Evolutionary conservation across 2,329 filamentous ascomycete genomes (phyloP).

Genomic region (Alternaria metachromatica): DNA sequence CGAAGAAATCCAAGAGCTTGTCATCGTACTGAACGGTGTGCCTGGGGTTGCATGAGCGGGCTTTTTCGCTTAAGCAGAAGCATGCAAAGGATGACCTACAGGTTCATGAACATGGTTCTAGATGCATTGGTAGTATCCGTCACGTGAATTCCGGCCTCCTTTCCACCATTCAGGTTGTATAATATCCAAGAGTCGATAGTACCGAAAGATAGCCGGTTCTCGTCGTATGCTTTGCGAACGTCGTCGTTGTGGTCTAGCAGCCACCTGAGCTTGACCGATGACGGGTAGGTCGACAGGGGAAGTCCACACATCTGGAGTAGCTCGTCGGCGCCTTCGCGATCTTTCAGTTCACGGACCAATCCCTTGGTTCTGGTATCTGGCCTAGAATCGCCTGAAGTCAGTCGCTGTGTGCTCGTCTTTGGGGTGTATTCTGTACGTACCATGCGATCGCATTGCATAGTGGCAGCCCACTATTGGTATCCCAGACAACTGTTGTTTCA

Average conservation of each 20-base stretch:
- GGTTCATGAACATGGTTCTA: conserved; percentile 93
- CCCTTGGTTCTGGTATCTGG: conserved; percentile 81
- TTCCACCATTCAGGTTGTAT: conserved; percentile 80
- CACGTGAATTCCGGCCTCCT: conserved; percentile 72
- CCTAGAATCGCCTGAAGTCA: conserved; percentile 14
- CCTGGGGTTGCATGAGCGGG: conserved; percentile 11
- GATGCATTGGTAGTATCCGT: conserved; percentile 89
- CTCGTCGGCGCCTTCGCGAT: conserved; percentile 69
- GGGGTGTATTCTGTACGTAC: conserved; percentile 41
- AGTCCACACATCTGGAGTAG: conserved; percentile 77
- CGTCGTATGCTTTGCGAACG: conserved; percentile 77
- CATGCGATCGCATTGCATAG: conserved; percentile 87
- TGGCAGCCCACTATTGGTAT: conserved; percentile 78
- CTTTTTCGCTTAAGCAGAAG: background rate
- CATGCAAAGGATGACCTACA: conserved; percentile 46
- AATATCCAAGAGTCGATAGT: conserved; percentile 90
- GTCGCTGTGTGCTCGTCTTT: background rate
- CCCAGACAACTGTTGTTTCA: conserved; percentile 87
- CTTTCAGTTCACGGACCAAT: conserved; percentile 78
- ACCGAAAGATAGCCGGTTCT: conserved; percentile 78
- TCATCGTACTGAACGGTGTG: conserved; percentile 81
- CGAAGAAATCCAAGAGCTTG: conserved; percentile 78
- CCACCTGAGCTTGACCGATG: conserved; percentile 85
- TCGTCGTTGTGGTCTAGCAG: conserved; percentile 73
- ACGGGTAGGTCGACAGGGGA: conserved; percentile 87